Base-by-base conservation (phyloP, 108 stramenopile species). In the Aureococcus anophagefferens region DNA sequence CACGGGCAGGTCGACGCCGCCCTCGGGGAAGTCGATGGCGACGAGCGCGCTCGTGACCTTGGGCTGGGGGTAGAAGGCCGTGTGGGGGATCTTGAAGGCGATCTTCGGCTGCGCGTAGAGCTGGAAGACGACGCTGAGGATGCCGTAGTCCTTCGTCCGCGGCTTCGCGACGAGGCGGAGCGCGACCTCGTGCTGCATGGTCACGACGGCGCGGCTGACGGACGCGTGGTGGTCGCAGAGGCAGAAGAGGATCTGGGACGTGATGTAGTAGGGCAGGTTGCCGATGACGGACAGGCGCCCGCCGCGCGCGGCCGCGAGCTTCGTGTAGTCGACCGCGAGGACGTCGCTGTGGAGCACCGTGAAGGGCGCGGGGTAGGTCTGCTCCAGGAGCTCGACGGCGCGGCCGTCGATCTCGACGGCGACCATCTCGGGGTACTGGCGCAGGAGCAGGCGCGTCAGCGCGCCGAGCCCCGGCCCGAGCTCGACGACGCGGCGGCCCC, bases 181-280 rank as follows among this genome's bases (percentile, higher is more conserved):
- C 17, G 86, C 97, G 0, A 98, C 97, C 76, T 98, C 97, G 80
- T 83, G 92, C 78, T 98, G 97, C 97, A 98, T 96, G 30, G 95
- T 95, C 32, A 96, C 94, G 0, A 94, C 95, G n/a, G 94, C 95
- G 71, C 80, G 79, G 35, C 87, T 65, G 3, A 96, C 86, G 34
- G 91, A 85, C n/a, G 86, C 87, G 69, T 80, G 77, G 76, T 94
- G 91, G 65, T 98, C 96, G 35, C 91, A 91, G 63, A 98, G 78
- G 30, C 91, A 92, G 79, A 98, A 98, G 32, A 98, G 74, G 68
- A 98, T 96, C 74, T 96, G 95, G 68, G 83, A 85, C 7, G 94
- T 95, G 76, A 98, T 98, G 84, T 98, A 93, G 71, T 98, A 98
- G 7, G 96, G 96, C 21, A 98, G 77, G 76, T 98, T 98, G 35